These are phyloP conservation scores for Globisporangium nunn DNA, from an alignment of 352 stramenopile genomes.

Conservation along the genomic window DNA sequence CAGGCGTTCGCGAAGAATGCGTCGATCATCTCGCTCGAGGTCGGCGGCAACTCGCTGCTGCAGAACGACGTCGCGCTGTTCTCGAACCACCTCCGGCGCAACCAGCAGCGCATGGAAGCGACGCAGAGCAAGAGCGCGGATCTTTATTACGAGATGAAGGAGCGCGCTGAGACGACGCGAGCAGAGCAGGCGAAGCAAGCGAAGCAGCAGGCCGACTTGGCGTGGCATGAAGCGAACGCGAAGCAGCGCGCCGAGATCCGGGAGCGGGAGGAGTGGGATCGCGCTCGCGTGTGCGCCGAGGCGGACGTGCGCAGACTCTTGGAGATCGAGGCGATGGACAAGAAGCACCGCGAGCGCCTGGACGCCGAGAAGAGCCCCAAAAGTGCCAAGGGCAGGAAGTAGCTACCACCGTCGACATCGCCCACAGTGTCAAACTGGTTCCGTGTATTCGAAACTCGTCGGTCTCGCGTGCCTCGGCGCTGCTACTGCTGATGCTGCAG, in stretches of 20 bases:
- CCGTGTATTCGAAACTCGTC: background rate
- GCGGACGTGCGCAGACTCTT: constrained; percentile 36
- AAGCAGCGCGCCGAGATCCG: constrained; percentile 33
- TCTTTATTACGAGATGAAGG: constrained; percentile 19
- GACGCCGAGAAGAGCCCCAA: constrained; percentile 42
- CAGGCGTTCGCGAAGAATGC: constrained; percentile 43
- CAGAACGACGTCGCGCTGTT: constrained; percentile 46
- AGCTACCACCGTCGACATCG: background rate
- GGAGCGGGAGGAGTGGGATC: constrained; percentile 45
- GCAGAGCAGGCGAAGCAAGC: constrained; percentile 24
- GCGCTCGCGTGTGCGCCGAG: constrained; percentile 28
- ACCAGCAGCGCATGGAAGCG: constrained; percentile 24
- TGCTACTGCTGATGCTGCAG: background rate
- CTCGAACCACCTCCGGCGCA: constrained; percentile 29
- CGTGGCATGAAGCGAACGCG: constrained; percentile 53
- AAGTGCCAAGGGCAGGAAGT: constrained; percentile 52
- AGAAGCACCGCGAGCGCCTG: constrained; percentile 36
- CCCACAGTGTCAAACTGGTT: background rate
- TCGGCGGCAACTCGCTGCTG: constrained; percentile 35
- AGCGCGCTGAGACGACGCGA: constrained; percentile 22
- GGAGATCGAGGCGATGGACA: constrained; percentile 50
- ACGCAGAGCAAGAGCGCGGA: constrained; percentile 21
- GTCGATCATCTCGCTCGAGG: constrained; percentile 41
- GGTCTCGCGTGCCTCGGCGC: background rate
- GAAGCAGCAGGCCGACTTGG: constrained; percentile 31